These are phyloP conservation scores for Oxalis stricta DNA, from an alignment of 441 rosid genomes.

Conservation along the genomic window DNA sequence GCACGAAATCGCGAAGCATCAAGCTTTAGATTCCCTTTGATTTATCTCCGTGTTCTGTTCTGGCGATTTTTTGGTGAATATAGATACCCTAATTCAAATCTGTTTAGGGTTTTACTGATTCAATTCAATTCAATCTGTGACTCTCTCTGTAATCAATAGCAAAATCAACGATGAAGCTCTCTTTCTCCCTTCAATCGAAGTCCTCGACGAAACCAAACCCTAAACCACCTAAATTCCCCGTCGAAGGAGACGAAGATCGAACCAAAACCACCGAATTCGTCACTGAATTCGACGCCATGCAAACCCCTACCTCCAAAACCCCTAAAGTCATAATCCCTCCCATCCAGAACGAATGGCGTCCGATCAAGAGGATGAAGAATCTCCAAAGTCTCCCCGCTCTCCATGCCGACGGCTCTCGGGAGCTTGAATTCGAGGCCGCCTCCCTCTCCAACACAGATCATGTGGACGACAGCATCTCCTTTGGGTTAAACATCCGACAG, in stretches of 20 bases:
- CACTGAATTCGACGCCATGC: conserved; percentile 57
- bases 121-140: no score
- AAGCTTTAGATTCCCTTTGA: no score
- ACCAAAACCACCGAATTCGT: conserved; percentile 30
- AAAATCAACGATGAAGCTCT: conserved; percentile 14
- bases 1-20: no score
- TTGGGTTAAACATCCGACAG: conserved; percentile 52
- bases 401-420: conserved; percentile 20
- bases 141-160: no score
- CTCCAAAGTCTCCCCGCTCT: conserved; percentile 37
- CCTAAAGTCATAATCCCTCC: conserved; percentile 46
- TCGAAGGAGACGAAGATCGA: conserved; percentile 6
- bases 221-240: conserved; percentile 1
- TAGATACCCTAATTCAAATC: no score
- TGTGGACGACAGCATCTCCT: conserved; percentile 19
- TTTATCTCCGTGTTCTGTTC: no score
- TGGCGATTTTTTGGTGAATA: no score
- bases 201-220: conserved; percentile 25
- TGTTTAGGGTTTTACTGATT: no score
- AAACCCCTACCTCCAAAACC: conserved; percentile 23
- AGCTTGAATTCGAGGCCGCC: conserved; percentile 42
- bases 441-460: conserved; percentile 13
- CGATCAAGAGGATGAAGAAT: conserved; percentile 65
- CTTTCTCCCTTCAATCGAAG: conserved; percentile 53
- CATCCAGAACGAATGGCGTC: conserved; percentile 45